Percentiles rank a stretch among this genome's conserved stretches.
phyloP scores from a whole-genome alignment of 2,329 filamentous ascomycete genomes.

The Chlorencoelia australis region DNA sequence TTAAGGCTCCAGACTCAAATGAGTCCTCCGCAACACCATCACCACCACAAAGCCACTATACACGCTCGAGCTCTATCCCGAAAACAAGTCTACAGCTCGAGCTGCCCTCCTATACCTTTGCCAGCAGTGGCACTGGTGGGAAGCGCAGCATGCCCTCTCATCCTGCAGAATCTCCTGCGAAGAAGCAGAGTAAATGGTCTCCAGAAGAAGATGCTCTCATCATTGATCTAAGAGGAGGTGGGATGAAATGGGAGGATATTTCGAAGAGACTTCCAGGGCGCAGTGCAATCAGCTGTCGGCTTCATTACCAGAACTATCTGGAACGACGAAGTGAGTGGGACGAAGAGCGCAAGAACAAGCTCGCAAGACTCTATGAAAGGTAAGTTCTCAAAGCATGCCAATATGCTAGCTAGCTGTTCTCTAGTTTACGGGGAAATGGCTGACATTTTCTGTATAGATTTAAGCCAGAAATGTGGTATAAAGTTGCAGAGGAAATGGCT shows the following conservation, averaged over 20 bases:
- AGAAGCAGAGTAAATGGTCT: constrained; percentile 97
- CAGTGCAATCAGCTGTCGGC: constrained; percentile 85
- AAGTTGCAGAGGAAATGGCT: constrained; percentile 88
- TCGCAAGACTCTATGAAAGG: constrained; percentile 91
- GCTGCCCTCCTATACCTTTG: constrained; percentile 18
- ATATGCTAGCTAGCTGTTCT: neutral
- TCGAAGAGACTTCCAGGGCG: constrained; percentile 82
- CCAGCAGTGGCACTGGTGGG: constrained; percentile 21
- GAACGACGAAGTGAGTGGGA: constrained; percentile 92
- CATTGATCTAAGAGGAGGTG: constrained; percentile 78
- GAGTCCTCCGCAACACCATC: constrained; percentile 51
- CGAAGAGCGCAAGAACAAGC: constrained; percentile 94
- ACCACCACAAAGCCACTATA: constrained; percentile 28
- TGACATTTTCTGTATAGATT: constrained; percentile 49
- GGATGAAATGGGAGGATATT: constrained; percentile 99
- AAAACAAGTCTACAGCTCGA: constrained; percentile 18
- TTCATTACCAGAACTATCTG: constrained; percentile 96
- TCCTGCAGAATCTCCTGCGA: constrained; percentile 59
- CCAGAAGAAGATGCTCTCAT: constrained; percentile 87
- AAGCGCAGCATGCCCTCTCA: constrained; percentile 46
- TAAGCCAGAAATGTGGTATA: constrained; percentile 96
- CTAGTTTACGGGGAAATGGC: constrained; percentile 5
- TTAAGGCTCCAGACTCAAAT: constrained; percentile 67
- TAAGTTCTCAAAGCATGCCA: constrained; percentile 32
- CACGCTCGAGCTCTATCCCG: constrained; percentile 20